phyloP scores from a whole-genome alignment of 2,329 filamentous ascomycete genomes.

The Alternaria atra region DNA sequence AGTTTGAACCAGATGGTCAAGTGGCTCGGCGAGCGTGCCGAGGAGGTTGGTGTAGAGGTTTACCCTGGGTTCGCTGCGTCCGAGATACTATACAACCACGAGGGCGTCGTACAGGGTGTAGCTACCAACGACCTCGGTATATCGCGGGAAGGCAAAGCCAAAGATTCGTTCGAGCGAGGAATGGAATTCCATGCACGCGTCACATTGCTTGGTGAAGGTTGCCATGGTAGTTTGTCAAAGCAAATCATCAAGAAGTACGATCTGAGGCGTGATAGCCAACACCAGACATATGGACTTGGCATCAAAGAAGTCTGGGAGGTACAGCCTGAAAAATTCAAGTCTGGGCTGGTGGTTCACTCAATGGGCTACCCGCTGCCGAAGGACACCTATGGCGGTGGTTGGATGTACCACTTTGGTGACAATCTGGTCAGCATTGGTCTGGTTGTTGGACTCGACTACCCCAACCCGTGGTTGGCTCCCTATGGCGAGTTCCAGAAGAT shows the following conservation, averaged over 20 bases:
- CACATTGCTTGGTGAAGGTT: slow-evolving; percentile 93
- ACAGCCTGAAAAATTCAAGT: slow-evolving; percentile 88
- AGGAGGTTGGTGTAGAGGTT: slow-evolving; percentile 93
- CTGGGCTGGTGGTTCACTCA: slow-evolving; percentile 85
- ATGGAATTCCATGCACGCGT: slow-evolving; percentile 98
- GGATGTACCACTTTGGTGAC: slow-evolving; percentile 99
- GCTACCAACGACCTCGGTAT: slow-evolving; percentile 96
- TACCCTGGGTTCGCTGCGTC: slow-evolving; percentile 96
- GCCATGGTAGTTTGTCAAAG: slow-evolving; percentile 94
- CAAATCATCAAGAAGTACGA: slow-evolving; percentile 95
- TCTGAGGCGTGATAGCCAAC: slow-evolving; percentile 84
- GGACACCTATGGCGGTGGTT: slow-evolving; percentile 96
- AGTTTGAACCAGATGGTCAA: slow-evolving; percentile 94
- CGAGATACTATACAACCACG: slow-evolving; percentile 85
- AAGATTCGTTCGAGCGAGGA: slow-evolving; percentile 90
- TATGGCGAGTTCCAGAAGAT: slow-evolving; percentile 98
- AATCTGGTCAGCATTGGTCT: slow-evolving; percentile 93
- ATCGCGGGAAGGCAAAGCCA: slow-evolving; percentile 80
- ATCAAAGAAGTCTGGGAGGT: slow-evolving; percentile 99
- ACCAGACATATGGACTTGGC: slow-evolving; percentile 93
- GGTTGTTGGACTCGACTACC: slow-evolving; percentile 92
- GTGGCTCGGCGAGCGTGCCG: slow-evolving; percentile 96
- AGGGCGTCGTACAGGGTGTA: slow-evolving; percentile 91
- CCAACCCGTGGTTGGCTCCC: slow-evolving; percentile 94
- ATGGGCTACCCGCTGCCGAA: slow-evolving; percentile 90